Percentiles rank a stretch among this genome's conserved stretches.
phyloP scores from a whole-genome alignment of 345 rosid species.

The Salix brachista region DNA sequence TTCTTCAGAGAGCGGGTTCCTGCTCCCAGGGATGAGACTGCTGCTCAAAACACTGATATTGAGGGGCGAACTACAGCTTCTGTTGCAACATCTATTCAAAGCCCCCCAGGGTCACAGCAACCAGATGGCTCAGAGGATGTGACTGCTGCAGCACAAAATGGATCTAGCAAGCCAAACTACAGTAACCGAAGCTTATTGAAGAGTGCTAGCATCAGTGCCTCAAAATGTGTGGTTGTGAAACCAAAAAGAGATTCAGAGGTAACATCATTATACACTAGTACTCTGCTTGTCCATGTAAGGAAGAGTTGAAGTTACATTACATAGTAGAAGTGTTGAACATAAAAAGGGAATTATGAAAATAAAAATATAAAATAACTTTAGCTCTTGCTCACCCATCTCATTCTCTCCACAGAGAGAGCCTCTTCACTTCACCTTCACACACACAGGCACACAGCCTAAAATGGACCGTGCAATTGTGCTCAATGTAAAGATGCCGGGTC shows the following conservation, averaged over 20 bases:
- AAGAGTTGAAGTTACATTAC: neutral
- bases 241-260: slow-evolving; percentile 47
- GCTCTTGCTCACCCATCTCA: neutral
- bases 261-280: slow-evolving; percentile 2
- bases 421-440: neutral
- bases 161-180: slow-evolving; percentile 35
- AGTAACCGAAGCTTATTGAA: slow-evolving; percentile 70
- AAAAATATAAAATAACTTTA: neutral
- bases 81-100: slow-evolving; percentile 46
- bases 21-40: slow-evolving; percentile 54
- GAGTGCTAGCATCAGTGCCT: slow-evolving; percentile 95
- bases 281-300: neutral
- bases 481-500: slow-evolving; percentile 67
- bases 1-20: slow-evolving; percentile 74
- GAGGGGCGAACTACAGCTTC: slow-evolving; percentile 45
- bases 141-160: slow-evolving; percentile 25
- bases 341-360: neutral
- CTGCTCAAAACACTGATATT: slow-evolving; percentile 21
- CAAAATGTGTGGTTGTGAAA: slow-evolving; percentile 69
- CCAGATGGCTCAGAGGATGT: slow-evolving; percentile 38
- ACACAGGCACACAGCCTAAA: neutral
- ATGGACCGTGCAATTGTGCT: slow-evolving; percentile 70
- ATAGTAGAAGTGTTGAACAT: neutral
- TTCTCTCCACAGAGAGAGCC: neutral
- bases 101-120: slow-evolving; percentile 37